Conservation (phyloP, 352 stramenopile genomes). For the Phytophthora pini region DNA sequence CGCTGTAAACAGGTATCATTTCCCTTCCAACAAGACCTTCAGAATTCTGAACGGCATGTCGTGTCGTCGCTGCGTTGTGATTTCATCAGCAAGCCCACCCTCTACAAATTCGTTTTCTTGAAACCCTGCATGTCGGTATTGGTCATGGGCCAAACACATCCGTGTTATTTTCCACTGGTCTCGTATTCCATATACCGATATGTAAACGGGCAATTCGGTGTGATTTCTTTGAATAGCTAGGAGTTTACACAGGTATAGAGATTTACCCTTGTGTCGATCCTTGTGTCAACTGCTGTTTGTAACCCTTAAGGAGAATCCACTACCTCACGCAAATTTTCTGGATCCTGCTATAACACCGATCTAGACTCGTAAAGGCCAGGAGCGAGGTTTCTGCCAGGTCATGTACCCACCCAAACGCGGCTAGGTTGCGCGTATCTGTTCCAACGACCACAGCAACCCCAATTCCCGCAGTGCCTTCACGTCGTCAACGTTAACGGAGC, state of each 20-base stretch:
- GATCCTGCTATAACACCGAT: too few species aligned
- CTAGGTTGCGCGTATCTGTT: too few species aligned
- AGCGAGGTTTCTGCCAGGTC: too few species aligned
- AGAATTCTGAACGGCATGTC: conserved; percentile 1
- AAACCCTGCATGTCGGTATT: not conserved
- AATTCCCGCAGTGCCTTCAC: too few species aligned
- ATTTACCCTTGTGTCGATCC: not conserved
- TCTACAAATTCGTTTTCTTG: not conserved
- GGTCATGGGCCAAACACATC: conserved; percentile 3
- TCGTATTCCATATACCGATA: conserved; percentile 1
- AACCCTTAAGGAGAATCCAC: not conserved
- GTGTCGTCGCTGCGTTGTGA: not conserved
- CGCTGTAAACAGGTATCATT: conserved; percentile 13
- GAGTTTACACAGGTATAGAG: not conserved
- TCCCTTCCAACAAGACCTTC: not conserved
- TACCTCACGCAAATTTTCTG: too few species aligned
- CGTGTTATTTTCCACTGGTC: conserved; percentile 7
- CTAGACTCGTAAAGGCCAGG: too few species aligned
- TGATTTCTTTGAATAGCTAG: not conserved
- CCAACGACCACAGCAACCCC: too few species aligned
- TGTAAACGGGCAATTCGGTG: not conserved
- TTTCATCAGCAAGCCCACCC: not conserved
- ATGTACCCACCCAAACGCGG: too few species aligned
- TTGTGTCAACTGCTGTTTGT: not conserved
- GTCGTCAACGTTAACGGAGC: too few species aligned